Evolutionary conservation across 257 asterid genomes (phyloP), one percentile per base, ranked within the genome.

Genomic region (Rauvolfia tetraphylla): DNA sequence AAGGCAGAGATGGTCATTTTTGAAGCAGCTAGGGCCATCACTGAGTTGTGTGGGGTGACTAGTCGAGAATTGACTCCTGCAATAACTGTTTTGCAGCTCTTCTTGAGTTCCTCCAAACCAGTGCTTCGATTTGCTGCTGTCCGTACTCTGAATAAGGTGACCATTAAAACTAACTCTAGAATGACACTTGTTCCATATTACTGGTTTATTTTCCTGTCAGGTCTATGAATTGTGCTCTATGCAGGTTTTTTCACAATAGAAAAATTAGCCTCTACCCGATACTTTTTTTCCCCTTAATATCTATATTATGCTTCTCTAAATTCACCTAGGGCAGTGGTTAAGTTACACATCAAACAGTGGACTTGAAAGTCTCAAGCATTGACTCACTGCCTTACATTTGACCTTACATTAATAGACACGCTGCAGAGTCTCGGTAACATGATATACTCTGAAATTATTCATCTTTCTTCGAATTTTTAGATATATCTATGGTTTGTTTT

Each of bases 21-120:
- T 79, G 97, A 93, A 89, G 98, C 98, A 81, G 98, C 97, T 44
- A 88, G 95, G 88, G 97, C 98, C 84, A 93, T 93, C 83, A 93
- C 98, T 66, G 96, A 91, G 80, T 81, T 93, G 83, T 90, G 81
- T 87, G 86, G 89, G 62, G 97, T 93, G 79, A 84, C 96, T 70
- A 88, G 88, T 79, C 89, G 98, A 67, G 98, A 93, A 87, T 79
- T 93, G 88, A 91, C 96, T 80, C 97, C 98, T 56, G 98, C 98
- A 76, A 90, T 93, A 73, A 91, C 96, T 83, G 96, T 91, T 31
- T 80, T 93, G 61, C 98, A 93, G 85, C 95, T 93, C 78, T 91
- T 91, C 85, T 81, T 93, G 77, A 93, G 97, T 83, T 93, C 98
- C 76, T 88, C 96, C 10, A 93, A 93, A 88, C 98, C 98, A 8